Evolutionary conservation across 1,139 yeast genomes (phyloP).

Genomic region (Kluyveromyces sp.): DNA sequence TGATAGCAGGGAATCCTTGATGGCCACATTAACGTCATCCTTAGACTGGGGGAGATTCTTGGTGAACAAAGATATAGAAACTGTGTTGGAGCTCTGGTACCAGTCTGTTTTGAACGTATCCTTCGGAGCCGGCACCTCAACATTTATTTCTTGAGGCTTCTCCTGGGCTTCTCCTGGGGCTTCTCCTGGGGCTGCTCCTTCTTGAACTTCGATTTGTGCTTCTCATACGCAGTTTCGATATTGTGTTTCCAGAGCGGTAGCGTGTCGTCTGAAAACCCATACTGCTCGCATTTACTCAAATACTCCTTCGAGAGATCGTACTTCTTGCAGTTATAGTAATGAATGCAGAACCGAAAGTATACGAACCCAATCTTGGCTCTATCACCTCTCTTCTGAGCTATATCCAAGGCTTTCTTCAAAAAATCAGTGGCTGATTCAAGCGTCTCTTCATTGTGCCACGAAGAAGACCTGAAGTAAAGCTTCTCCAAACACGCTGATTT

Average conservation of each 20-base stretch:
- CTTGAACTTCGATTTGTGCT: constrained; percentile 2
- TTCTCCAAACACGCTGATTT: constrained; percentile 53
- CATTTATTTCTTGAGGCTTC: not conserved
- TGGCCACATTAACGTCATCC: constrained; percentile 24
- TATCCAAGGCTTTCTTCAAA: constrained; percentile 46
- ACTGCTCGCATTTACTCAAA: constrained; percentile 42
- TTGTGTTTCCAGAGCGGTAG: constrained; percentile 46
- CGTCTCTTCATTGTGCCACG: constrained; percentile 34
- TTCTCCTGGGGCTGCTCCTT: constrained; percentile 5
- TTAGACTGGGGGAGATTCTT: constrained; percentile 45
- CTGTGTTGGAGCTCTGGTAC: constrained; percentile 56
- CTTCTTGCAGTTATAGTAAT: constrained; percentile 41
- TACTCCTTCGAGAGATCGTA: constrained; percentile 41
- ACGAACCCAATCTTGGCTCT: constrained; percentile 49
- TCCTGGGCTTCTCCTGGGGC: not conserved
- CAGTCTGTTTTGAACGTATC: constrained; percentile 54
- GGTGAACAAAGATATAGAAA: constrained; percentile 67
- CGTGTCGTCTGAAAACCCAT: constrained; percentile 41
- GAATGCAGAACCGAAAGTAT: constrained; percentile 51
- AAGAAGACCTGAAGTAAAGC: constrained; percentile 26
- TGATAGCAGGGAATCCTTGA: constrained; percentile 22
- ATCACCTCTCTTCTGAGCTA: constrained; percentile 47
- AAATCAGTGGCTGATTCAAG: constrained; percentile 44
- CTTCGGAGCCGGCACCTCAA: not conserved
- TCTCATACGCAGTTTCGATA: constrained; percentile 32